phyloP scores from a whole-genome alignment of 2,329 filamentous ascomycete species.

The Diaporthe sp. region DNA sequence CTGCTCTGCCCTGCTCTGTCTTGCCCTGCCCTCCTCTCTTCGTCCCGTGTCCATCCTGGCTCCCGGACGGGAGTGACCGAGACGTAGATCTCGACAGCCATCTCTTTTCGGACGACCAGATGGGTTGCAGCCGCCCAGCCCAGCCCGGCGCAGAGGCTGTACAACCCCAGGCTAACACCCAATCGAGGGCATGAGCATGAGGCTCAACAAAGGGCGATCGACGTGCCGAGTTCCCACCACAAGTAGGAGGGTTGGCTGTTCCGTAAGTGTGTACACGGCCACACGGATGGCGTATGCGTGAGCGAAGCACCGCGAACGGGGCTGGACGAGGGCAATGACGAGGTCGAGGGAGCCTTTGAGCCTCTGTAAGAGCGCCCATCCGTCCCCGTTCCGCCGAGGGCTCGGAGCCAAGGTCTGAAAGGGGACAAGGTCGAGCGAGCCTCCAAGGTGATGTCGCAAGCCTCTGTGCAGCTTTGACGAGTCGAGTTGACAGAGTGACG shows the following conservation, averaged over 20 bases:
- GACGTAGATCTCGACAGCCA: not conserved
- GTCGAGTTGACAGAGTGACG: not conserved
- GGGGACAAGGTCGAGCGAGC: not conserved
- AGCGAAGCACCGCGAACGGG: not conserved
- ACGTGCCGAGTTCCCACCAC: slow-evolving; percentile 10
- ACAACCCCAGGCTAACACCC: slow-evolving; percentile 11
- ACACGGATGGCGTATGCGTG: not conserved
- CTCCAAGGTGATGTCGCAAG: not conserved
- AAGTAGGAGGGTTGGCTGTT: not conserved
- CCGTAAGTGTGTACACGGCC: not conserved
- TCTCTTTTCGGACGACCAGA: slow-evolving; percentile 11
- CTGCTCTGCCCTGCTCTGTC: not conserved
- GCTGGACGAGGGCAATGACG: not conserved
- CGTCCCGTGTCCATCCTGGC: not conserved
- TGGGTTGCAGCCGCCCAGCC: slow-evolving; percentile 13
- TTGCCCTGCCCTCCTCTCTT: not conserved
- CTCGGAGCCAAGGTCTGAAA: not conserved
- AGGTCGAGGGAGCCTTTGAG: not conserved
- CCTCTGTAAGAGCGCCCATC: not conserved
- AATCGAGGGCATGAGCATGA: slow-evolving; percentile 5
- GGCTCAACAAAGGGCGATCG: slow-evolving; percentile 31
- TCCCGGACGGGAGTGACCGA: slow-evolving; percentile 1
- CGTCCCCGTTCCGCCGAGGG: not conserved
- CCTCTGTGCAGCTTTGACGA: not conserved
- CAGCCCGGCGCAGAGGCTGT: slow-evolving; percentile 1